A percentile compares a stretch with the other conserved stretches of the same genome.
These are phyloP conservation scores for Trametes versicolor DNA, from an alignment of 1,284 basidiomycete genomes.

Conservation along the genomic window DNA sequence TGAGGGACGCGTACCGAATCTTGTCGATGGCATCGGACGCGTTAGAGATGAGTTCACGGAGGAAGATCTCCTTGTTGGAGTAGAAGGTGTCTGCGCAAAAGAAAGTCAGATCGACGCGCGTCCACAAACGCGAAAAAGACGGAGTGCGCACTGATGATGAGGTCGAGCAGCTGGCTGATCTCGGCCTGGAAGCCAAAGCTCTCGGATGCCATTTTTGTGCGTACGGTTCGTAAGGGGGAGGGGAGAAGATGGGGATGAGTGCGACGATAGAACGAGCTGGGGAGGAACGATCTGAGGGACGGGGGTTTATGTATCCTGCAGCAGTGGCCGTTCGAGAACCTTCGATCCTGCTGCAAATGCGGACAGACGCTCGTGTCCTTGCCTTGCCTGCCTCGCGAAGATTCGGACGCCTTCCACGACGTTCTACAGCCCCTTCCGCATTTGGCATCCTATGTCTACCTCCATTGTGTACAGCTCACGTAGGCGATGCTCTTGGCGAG, in stretches of 20 bases:
- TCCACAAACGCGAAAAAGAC: constrained; percentile 7
- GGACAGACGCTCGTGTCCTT: constrained; percentile 35
- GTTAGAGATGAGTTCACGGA: constrained; percentile 95
- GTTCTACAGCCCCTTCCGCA: constrained; percentile 34
- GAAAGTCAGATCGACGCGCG: constrained; percentile 25
- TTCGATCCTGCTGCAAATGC: constrained; percentile 44
- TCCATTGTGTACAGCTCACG: constrained; percentile 7
- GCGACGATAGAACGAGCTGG: constrained; percentile 32
- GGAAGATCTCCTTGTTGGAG: constrained; percentile 99
- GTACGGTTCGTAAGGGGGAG: constrained; percentile 25
- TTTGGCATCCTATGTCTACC: constrained; percentile 19
- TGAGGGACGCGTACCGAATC: constrained; percentile 94
- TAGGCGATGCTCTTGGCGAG: constrained; percentile 24
- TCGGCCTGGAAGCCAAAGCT: constrained; percentile 96
- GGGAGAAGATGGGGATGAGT: constrained; percentile 23
- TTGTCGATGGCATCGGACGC: constrained; percentile 96
- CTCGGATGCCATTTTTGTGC: constrained; percentile 74
- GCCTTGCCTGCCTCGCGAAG: constrained; percentile 36
- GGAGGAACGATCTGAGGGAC: constrained; percentile 8
- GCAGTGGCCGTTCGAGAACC: constrained; percentile 43
- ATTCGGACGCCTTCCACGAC: constrained; percentile 41
- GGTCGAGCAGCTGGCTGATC: constrained; percentile 93
- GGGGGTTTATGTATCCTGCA: constrained; percentile 38
- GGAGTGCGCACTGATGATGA: constrained; percentile 83
- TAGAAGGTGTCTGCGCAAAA: constrained; percentile 88